Conservation (phyloP, 805 yeast genomes). For the Babjeviella inositovora region DNA sequence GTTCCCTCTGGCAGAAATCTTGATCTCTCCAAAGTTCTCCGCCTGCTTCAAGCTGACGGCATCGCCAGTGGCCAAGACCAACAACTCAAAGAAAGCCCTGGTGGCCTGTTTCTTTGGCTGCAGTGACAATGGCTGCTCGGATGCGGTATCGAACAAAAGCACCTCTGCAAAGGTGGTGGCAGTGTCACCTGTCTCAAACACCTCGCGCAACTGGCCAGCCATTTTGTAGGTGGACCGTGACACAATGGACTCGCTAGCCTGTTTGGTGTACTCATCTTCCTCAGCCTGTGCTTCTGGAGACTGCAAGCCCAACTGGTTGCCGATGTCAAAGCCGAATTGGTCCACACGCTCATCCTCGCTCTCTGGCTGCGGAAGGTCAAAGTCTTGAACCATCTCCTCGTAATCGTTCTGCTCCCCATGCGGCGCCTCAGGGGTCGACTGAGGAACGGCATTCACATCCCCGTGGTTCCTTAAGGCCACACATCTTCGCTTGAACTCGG, state of each 20-base stretch:
- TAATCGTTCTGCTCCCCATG: too few species aligned
- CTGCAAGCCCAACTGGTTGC: too few species aligned
- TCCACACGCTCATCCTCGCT: too few species aligned
- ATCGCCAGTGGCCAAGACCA: constrained; percentile 68
- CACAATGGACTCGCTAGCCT: constrained; percentile 1
- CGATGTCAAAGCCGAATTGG: too few species aligned
- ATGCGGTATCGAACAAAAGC: constrained; percentile 16
- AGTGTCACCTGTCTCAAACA: constrained; percentile 8
- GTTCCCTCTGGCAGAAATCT: constrained; percentile 26
- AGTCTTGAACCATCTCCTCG: too few species aligned
- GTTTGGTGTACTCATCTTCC: constrained; percentile 2
- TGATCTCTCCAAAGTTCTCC: constrained; percentile 41
- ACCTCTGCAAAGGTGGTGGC: constrained; percentile 18
- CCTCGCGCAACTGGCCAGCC: constrained; percentile 25
- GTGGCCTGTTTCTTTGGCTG: constrained; percentile 44
- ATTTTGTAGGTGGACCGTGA: constrained; percentile 32
- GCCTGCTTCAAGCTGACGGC: constrained; percentile 50
- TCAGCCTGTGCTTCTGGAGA: constrained; percentile 3
- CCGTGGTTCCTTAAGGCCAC: too few species aligned
- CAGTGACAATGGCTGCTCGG: constrained; percentile 14
- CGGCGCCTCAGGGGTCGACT: too few species aligned
- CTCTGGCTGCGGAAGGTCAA: too few species aligned
- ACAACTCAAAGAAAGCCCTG: constrained; percentile 63
- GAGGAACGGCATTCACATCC: too few species aligned
- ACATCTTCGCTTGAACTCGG: too few species aligned